Base-by-base conservation (phyloP, 208 protist genomes). In the Histomonas meleagridis region DNA sequence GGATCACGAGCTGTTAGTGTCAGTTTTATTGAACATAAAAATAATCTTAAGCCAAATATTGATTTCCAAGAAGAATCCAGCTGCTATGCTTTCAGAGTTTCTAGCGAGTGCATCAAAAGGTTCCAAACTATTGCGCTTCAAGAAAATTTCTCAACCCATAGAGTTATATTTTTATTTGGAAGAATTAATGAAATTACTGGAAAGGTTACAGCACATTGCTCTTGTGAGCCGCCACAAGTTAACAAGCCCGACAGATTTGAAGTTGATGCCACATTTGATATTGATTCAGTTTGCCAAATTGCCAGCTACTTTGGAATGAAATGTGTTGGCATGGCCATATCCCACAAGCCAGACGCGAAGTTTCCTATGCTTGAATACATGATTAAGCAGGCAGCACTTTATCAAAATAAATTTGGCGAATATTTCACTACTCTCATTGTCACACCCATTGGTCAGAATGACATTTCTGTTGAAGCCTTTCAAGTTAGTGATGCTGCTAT, bases 121-220 rank as follows among this genome's bases (percentile, higher is more conserved):
- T 79, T 79, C 18, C 70, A 79, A 79, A 51, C 40, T 9, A 51
- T 79, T 79, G 32, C 70, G 18, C 40, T 79, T 21, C n/a, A 79
- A 21, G 32, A 46, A 79, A 48, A 23, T 16, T 79, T 79, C 18
- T 14, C 32, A 21, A 79, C 4, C 28, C 70, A 79, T 51, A 48
- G 70, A 79, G 23, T 79, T 18, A 49, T 46, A 18, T 79, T 79
- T n/a, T 79, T 79, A 79, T 79, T 79, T 79, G 70, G 70, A 79
- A 1, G 70, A 18, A 35, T 79, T 35, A 35, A 79, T 51, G 40
- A 79, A 51, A 49, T 49, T 79, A 79, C 70, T n/a, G 70, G 70
- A 49, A 79, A 79, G 40, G 38, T 79, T 32, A 79, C 70, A 49
- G 70, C 40, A 49, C 70, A 79, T 79, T 46, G 32, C 28, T 23